Percentiles rank a stretch among this genome's conserved stretches.
phyloP scores from a whole-genome alignment of 352 stramenopile genomes.

The Phytopythium oedochilum region DNA sequence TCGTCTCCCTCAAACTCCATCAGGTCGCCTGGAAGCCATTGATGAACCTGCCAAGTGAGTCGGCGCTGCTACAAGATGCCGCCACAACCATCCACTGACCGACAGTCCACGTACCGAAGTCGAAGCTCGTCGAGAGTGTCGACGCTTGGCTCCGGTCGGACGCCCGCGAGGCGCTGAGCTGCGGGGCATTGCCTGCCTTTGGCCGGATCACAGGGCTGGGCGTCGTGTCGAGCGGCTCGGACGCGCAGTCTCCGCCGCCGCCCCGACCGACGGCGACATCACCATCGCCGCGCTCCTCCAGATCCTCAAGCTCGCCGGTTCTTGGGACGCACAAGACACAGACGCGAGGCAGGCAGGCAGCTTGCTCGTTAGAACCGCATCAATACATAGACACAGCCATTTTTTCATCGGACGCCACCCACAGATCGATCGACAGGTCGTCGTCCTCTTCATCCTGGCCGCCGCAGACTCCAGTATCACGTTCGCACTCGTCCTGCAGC shows the following conservation, averaged over 20 bases:
- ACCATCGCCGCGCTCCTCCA: slow-evolving; percentile 1
- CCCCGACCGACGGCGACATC: background rate
- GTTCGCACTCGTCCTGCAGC: background rate
- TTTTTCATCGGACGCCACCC: slow-evolving; percentile 5
- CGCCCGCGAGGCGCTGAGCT: background rate
- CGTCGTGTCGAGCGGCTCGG: background rate
- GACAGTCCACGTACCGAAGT: slow-evolving; percentile 33
- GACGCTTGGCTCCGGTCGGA: background rate
- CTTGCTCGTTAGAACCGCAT: slow-evolving; percentile 6
- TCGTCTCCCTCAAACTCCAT: slow-evolving; percentile 18
- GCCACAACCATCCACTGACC: background rate
- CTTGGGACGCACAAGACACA: slow-evolving; percentile 13
- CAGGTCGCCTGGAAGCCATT: slow-evolving; percentile 23
- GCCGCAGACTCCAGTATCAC: background rate
- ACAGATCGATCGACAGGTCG: slow-evolving; percentile 66
- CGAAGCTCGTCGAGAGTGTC: slow-evolving; percentile 23
- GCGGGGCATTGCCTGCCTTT: background rate
- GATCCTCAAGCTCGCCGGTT: slow-evolving; percentile 15
- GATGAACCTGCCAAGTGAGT: background rate
- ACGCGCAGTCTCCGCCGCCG: background rate
- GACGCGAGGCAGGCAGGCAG: background rate
- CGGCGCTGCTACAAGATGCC: background rate
- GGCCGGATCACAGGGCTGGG: background rate
- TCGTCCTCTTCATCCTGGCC: background rate
- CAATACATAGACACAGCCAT: slow-evolving; percentile 7